These are phyloP conservation scores for Phytopythium oedochilum DNA, from an alignment of 352 stramenopile genomes.

Conservation along the genomic window DNA sequence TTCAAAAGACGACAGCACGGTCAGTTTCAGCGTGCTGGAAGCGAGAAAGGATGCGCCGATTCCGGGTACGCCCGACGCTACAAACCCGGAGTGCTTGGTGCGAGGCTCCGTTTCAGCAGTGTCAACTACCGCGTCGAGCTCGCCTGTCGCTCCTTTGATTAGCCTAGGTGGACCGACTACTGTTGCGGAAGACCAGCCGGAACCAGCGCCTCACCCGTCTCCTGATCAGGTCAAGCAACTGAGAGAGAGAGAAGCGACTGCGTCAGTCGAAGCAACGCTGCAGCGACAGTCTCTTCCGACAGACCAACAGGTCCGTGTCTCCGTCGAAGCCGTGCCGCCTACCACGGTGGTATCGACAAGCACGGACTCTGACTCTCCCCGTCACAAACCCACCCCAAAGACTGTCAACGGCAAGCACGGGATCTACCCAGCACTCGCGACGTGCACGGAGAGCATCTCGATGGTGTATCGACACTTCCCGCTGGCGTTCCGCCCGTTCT, in stretches of 20 bases:
- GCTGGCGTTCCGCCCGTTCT: constrained; percentile 44
- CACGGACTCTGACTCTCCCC: neutral
- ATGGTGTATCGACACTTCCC: constrained; percentile 48
- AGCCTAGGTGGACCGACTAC: neutral
- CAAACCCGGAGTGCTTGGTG: neutral
- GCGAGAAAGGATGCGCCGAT: neutral
- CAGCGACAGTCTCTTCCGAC: neutral
- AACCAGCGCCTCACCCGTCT: neutral
- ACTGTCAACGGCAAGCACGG: constrained; percentile 2
- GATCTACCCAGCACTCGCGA: constrained; percentile 44
- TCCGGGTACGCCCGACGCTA: neutral
- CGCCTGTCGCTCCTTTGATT: neutral
- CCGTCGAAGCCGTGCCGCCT: neutral
- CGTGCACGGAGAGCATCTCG: constrained; percentile 43
- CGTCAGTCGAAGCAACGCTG: neutral
- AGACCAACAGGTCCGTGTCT: neutral
- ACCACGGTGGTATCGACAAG: neutral
- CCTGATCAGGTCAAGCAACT: neutral
- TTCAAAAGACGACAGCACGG: neutral
- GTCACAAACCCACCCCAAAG: neutral
- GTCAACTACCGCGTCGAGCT: neutral
- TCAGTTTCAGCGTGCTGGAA: neutral
- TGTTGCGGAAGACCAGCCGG: neutral
- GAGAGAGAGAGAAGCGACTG: neutral
- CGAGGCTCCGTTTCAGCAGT: neutral